Evolutionary conservation across 2,329 filamentous ascomycete genomes (phyloP), one percentile per base, ranked within the genome.

Genomic region (Fusarium mundagurra): DNA sequence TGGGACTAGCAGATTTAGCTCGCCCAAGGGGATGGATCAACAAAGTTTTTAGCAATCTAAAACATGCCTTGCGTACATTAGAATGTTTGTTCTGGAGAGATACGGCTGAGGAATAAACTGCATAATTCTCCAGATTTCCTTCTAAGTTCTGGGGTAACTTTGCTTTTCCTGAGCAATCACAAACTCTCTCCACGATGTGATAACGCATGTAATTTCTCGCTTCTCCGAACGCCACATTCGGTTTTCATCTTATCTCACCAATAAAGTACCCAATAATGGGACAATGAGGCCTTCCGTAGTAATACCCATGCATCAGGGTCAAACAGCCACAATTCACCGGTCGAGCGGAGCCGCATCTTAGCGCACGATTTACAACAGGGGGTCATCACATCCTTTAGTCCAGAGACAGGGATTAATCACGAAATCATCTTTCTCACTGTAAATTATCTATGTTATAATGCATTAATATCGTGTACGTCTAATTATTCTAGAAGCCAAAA

Each of bases 311-410:
- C 34, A 39, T 31, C 47, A 57, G 58, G 53, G 27, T 55, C 47
- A 58, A 47, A 47, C 43, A 55, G 68, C 58, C 65, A 72, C 55
- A 48, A 27, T 50, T 27, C 31, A 29, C 27, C 66, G 61, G 71
- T 34, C 57, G 31, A 73, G 70, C 71, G 71, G 71, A 73, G 61
- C 71, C 71, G 71, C 59, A 55, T 50, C 31, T 44, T 61, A 50
- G 61, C 44, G 70, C 36, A 43, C 20, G 41, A 45, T 50, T 29
- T 20, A 18, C 38, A 33, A 41, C 69, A 64, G 13, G 69, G 69
- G 63, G n/a, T 36, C n/a, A 39, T 48, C n/a, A 33, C n/a, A 45
- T 43, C 33, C 20, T 47, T 36, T 31, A 20, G 22, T 50, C 41
- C 44, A 61, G 50, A 36, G 18, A n/a, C 36, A 54, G 29, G 39